Percentiles rank a stretch among this genome's conserved stretches.
These are phyloP conservation scores for Yamadazyma conglobata DNA, from an alignment of 1,139 yeast species.

Conservation along the genomic window DNA sequence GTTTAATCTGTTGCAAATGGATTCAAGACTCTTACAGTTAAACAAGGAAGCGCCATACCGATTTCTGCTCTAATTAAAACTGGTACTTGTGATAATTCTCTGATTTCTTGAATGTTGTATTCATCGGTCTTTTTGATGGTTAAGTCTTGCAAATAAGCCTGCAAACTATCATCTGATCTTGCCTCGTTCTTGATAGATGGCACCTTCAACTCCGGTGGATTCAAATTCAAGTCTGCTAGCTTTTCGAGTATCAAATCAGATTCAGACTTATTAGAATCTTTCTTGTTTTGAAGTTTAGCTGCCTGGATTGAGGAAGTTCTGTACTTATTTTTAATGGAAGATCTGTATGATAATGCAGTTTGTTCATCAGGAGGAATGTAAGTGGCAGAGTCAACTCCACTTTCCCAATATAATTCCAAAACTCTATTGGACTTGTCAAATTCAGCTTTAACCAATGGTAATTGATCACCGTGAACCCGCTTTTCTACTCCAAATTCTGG, in stretches of 20 bases:
- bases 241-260: conserved; percentile 46
- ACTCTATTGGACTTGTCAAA: conserved; percentile 67
- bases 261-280: conserved; percentile 20
- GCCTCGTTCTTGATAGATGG: conserved; percentile 34
- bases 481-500: conserved; percentile 97
- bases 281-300: conserved; percentile 49
- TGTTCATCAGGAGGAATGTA: conserved; percentile 87
- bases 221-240: conserved; percentile 47
- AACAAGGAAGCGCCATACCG: conserved; percentile 93
- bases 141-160: conserved; percentile 55
- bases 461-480: conserved; percentile 95
- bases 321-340: conserved; percentile 73
- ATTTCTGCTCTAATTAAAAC: conserved; percentile 85
- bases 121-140: conserved; percentile 61
- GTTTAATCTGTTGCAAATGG: conserved; percentile 53
- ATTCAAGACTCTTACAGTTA: conserved; percentile 89
- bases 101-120: conserved; percentile 71
- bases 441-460: conserved; percentile 90
- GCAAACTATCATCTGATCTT: conserved; percentile 31
- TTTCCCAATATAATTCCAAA: conserved; percentile 88
- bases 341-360: conserved; percentile 69
- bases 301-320: conserved; percentile 71
- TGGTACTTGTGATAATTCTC: conserved; percentile 76
- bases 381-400: conserved; percentile 86
- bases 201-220: conserved; percentile 47